These are phyloP conservation scores for Millerozyma acaciae DNA, from an alignment of 805 yeast genomes.

Conservation along the genomic window DNA sequence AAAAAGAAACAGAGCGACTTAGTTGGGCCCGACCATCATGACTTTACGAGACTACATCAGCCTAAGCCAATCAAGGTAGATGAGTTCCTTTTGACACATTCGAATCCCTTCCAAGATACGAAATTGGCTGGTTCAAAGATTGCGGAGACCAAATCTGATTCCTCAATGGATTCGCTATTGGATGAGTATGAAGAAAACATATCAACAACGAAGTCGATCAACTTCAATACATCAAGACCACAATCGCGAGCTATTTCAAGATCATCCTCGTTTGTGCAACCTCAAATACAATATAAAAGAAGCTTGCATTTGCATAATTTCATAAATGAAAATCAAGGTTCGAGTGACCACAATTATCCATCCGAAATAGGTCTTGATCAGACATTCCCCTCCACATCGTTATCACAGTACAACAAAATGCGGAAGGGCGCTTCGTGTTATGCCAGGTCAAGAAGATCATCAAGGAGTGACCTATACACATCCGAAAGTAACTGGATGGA, in stretches of 20 bases:
- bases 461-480: slow-evolving; percentile 39
- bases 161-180: slow-evolving; percentile 37
- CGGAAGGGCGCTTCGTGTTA: slow-evolving; percentile 12
- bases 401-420: slow-evolving; percentile 31
- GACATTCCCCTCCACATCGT: slow-evolving; percentile 32
- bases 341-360: slow-evolving; percentile 4
- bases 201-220: slow-evolving; percentile 22
- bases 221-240: slow-evolving; percentile 21
- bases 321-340: slow-evolving; percentile 4
- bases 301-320: slow-evolving; percentile 6
- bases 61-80: slow-evolving; percentile 13
- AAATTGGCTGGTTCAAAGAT: background rate
- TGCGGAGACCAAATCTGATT: slow-evolving; percentile 15
- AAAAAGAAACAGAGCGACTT: too few relatives aligned
- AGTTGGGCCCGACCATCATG: too few relatives aligned
- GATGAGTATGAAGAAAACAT: slow-evolving; percentile 45
- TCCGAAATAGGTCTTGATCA: slow-evolving; percentile 10
- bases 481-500: slow-evolving; percentile 54
- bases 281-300: slow-evolving; percentile 8
- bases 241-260: slow-evolving; percentile 25
- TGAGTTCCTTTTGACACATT: background rate
- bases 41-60: slow-evolving; percentile 9
- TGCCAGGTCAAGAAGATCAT: slow-evolving; percentile 31
- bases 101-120: slow-evolving; percentile 1
- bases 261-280: slow-evolving; percentile 12